Evolutionary conservation across 306 rosid species (phyloP).

Genomic region (Acacia acuminata): DNA sequence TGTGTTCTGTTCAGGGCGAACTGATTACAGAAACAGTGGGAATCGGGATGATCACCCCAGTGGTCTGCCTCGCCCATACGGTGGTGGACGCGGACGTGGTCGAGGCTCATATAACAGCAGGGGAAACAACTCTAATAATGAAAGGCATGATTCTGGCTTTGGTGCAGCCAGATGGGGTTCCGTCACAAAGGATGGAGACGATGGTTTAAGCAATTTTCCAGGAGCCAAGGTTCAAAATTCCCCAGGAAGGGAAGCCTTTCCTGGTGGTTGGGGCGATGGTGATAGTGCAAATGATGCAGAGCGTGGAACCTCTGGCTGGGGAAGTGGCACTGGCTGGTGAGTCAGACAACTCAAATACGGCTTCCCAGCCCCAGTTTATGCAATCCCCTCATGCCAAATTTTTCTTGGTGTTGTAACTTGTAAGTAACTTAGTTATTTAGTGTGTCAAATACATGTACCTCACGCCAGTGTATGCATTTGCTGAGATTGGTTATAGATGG

Average conservation of each 20-base stretch:
- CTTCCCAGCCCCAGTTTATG: background rate
- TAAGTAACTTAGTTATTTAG: background rate
- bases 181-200: conserved; percentile 64
- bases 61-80: conserved; percentile 85
- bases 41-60: conserved; percentile 83
- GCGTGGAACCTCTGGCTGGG: conserved; percentile 56
- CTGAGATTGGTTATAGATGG: background rate
- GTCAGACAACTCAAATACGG: background rate
- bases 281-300: conserved; percentile 39
- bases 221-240: conserved; percentile 84
- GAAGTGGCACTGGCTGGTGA: conserved; percentile 45
- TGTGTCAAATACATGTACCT: background rate
- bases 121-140: conserved; percentile 59
- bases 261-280: conserved; percentile 58
- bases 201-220: conserved; percentile 64
- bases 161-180: conserved; percentile 67
- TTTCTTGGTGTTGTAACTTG: conserved; percentile 14
- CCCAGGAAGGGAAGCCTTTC: conserved; percentile 90
- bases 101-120: conserved; percentile 65
- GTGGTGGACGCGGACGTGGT: conserved; percentile 68
- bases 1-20: conserved; percentile 48
- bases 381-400: background rate
- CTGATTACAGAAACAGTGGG: conserved; percentile 60
- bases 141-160: conserved; percentile 68
- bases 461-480: background rate